Evolutionary conservation across 1,139 yeast genomes (phyloP).

Genomic region (Magnusiomyces ingens): DNA sequence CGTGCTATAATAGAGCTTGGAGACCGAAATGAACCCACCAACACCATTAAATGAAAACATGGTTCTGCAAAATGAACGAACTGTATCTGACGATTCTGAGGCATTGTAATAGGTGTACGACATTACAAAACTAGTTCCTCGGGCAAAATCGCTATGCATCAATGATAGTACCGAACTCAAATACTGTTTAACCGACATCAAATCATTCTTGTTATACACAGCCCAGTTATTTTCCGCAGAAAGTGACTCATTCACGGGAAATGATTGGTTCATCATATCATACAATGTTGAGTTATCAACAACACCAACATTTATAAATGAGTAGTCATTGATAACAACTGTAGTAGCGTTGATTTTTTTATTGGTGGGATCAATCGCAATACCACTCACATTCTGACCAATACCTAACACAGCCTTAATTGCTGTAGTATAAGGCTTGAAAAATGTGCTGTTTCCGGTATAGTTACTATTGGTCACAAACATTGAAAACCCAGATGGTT

Average conservation of each 20-base stretch:
- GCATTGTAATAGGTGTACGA: neutral
- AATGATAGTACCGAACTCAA: no score
- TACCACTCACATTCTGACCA: neutral
- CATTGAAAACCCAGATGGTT: neutral
- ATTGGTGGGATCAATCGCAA: neutral
- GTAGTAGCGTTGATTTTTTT: neutral
- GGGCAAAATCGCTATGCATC: neutral
- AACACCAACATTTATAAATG: neutral
- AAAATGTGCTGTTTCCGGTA: neutral
- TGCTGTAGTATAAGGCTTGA: neutral
- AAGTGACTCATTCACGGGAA: neutral
- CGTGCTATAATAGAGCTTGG: neutral
- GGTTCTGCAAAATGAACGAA: neutral
- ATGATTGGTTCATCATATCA: neutral
- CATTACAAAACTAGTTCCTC: neutral
- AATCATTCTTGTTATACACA: neutral
- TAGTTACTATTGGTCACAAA: neutral
- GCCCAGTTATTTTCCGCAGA: neutral
- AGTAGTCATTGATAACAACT: neutral
- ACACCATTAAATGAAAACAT: neutral
- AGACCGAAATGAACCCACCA: neutral
- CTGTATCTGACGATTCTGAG: neutral
- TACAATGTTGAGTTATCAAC: neutral
- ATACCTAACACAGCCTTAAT: neutral
- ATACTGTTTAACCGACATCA: no score